Percentiles rank a stretch among this genome's conserved stretches.
Evolutionary conservation across 169 alveolate genomes (phyloP).

Genomic region (Amoebophrya sp.): DNA sequence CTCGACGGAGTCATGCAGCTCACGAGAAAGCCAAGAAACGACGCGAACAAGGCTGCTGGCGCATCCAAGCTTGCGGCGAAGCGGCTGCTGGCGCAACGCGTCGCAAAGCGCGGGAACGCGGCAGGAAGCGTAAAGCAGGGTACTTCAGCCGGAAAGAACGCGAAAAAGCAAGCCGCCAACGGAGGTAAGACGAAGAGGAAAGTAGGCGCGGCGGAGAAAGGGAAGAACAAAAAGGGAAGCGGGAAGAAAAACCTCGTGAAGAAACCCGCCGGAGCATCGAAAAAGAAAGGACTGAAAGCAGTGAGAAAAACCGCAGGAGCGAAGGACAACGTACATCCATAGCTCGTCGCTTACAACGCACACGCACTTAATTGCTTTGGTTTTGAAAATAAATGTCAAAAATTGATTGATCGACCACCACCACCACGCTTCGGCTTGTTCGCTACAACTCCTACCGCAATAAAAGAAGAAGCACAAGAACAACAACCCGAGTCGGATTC

Average conservation of each 20-base stretch:
- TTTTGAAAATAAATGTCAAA: too few species aligned
- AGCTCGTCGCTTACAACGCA: too few species aligned
- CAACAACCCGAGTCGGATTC: too few species aligned
- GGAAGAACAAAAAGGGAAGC: not conserved
- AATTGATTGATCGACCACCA: not conserved
- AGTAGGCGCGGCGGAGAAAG: not conserved
- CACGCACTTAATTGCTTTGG: too few species aligned
- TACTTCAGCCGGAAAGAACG: not conserved
- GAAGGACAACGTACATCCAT: too few species aligned
- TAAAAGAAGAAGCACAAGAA: too few species aligned
- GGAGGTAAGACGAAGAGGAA: not conserved
- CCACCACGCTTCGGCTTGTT: too few species aligned
- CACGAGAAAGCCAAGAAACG: not conserved
- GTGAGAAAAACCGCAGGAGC: not conserved
- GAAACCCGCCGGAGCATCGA: not conserved
- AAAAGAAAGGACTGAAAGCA: not conserved
- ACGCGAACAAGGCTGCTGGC: not conserved
- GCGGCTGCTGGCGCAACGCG: not conserved
- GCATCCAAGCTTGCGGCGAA: not conserved
- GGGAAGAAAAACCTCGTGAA: not conserved
- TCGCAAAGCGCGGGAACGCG: too few species aligned
- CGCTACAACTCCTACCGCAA: too few species aligned
- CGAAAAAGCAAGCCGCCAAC: not conserved
- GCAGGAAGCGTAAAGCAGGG: too few species aligned
- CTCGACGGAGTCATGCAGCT: not conserved